Percentiles rank a stretch among this genome's conserved stretches.
Conservation (phyloP, 345 rosid genomes). For the Eucalyptus pumila region DNA sequence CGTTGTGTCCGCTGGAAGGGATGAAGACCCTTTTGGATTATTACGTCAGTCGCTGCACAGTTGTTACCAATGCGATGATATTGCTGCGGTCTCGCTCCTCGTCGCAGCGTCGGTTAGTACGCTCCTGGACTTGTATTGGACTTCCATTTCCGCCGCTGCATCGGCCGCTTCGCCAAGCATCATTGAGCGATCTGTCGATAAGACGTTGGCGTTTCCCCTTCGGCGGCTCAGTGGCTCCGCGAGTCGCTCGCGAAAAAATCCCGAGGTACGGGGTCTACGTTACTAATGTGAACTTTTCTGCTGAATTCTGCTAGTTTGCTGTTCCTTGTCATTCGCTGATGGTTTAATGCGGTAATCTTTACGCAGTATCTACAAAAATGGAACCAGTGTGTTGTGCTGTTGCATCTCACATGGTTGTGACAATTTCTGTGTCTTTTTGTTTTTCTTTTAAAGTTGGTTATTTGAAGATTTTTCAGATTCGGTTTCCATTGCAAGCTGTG, state of each 20-base stretch:
- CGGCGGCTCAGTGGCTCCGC: neutral
- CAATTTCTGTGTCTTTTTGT: neutral
- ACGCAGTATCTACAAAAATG: neutral
- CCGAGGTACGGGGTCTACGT: neutral
- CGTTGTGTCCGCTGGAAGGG: neutral
- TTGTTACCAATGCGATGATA: neutral
- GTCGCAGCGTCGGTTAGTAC: neutral
- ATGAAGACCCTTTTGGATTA: slow-evolving; percentile 5
- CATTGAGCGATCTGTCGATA: too few species aligned
- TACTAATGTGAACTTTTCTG: neutral
- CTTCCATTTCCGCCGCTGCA: neutral
- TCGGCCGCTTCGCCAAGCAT: too few species aligned
- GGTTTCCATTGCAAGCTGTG: neutral
- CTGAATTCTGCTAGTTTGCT: neutral
- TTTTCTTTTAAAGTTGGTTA: neutral
- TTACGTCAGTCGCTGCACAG: neutral
- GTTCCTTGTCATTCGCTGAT: neutral
- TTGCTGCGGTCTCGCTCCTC: neutral
- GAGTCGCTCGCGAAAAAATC: neutral
- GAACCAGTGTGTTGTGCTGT: neutral
- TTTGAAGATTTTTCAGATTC: neutral
- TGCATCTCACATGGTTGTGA: neutral
- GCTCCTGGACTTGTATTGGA: neutral
- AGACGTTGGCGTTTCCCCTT: too few species aligned
- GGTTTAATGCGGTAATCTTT: neutral